Conservation (phyloP, 129 eudicot genomes). For the Smallanthus sonchifolius region DNA sequence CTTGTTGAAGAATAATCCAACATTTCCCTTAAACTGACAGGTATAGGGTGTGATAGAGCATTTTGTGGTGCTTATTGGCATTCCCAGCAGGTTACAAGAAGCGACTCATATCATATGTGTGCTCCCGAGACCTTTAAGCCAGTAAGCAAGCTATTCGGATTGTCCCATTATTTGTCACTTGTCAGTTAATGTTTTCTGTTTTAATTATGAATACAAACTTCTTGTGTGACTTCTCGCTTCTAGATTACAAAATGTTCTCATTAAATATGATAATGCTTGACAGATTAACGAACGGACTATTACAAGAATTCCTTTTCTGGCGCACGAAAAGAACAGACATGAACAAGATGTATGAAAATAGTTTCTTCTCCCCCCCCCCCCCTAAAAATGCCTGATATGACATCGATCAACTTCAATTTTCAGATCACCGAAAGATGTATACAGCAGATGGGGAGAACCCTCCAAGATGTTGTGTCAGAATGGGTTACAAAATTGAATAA, state of each 20-base stretch:
- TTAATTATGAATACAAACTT: neutral
- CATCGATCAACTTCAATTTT: conserved; percentile 6
- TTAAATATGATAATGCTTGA: conserved; percentile 13
- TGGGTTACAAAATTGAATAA: conserved; percentile 61
- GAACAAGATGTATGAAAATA: conserved; percentile 67
- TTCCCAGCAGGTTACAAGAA: conserved; percentile 40
- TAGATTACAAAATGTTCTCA: conserved; percentile 3
- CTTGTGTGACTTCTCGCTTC: neutral
- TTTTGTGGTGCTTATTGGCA: conserved; percentile 99
- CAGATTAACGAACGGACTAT: conserved; percentile 61
- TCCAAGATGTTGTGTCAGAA: conserved; percentile 70
- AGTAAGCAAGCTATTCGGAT: conserved; percentile 48
- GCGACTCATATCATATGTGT: conserved; percentile 55
- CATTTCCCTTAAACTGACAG: conserved; percentile 27
- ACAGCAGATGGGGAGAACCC: conserved; percentile 62
- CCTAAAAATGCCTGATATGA: neutral
- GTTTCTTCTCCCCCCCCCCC: neutral
- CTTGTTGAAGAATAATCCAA: neutral
- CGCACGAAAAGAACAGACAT: conserved; percentile 65
- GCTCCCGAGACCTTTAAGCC: conserved; percentile 60
- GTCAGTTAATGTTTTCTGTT: neutral
- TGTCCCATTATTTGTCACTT: neutral
- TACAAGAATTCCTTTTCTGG: conserved; percentile 53
- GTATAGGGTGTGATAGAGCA: conserved; percentile 92
- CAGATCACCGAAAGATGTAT: conserved; percentile 87